Evolutionary conservation across 805 yeast genomes (phyloP).

Genomic region (Starmera pachycereana): DNA sequence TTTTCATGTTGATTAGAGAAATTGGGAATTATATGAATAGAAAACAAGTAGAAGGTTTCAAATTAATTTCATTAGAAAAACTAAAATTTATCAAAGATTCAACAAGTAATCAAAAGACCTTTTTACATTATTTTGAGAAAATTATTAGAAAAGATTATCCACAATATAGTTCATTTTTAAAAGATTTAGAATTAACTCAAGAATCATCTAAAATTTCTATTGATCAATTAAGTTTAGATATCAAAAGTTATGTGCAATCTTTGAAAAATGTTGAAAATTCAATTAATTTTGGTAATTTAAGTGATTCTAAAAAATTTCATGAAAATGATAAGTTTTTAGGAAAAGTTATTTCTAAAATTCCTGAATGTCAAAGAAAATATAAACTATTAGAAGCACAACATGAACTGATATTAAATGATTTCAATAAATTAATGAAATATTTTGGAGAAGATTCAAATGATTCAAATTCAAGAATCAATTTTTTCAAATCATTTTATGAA

Average conservation of each 20-base stretch:
- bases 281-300: slow-evolving; percentile 72
- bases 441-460: slow-evolving; percentile 89
- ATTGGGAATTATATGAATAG: slow-evolving; percentile 98
- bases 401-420: slow-evolving; percentile 50
- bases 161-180: slow-evolving; percentile 40
- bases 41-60: slow-evolving; percentile 90
- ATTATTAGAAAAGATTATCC: slow-evolving; percentile 81
- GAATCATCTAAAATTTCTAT: slow-evolving; percentile 65
- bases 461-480: slow-evolving; percentile 50
- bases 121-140: slow-evolving; percentile 86
- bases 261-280: slow-evolving; percentile 67
- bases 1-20: slow-evolving; percentile 75
- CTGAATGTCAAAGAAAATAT: slow-evolving; percentile 65
- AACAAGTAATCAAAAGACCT: slow-evolving; percentile 54
- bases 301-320: slow-evolving; percentile 69
- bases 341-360: slow-evolving; percentile 54
- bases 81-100: slow-evolving; percentile 86
- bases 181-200: slow-evolving; percentile 26
- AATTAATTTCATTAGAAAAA: slow-evolving; percentile 80
- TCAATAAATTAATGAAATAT: slow-evolving; percentile 60
- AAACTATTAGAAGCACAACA: slow-evolving; percentile 55
- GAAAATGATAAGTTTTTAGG: slow-evolving; percentile 68
- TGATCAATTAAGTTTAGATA: slow-evolving; percentile 72
- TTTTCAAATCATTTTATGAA: slow-evolving; percentile 70
- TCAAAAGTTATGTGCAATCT: slow-evolving; percentile 48